Evolutionary conservation across 2,329 filamentous ascomycete species (phyloP).

Genomic region (Pseudogymnoascus sp.): DNA sequence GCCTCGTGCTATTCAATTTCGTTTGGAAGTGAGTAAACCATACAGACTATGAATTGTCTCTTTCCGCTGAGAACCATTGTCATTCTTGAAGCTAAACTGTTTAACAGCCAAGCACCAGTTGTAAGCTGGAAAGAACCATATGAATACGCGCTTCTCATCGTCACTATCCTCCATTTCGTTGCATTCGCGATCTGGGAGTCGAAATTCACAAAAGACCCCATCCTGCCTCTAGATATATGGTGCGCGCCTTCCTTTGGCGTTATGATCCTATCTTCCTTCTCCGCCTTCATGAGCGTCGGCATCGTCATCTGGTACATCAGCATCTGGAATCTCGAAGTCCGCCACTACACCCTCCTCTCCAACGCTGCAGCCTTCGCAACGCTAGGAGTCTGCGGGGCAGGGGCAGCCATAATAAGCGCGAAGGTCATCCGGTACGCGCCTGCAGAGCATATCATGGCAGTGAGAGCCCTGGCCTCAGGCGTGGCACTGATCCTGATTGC

Average conservation of each 20-base stretch:
- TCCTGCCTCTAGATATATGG: constrained; percentile 22
- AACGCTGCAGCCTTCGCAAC: background rate
- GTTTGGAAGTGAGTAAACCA: background rate
- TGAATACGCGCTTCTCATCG: constrained; percentile 14
- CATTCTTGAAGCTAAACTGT: background rate
- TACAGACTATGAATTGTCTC: background rate
- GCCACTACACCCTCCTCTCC: background rate
- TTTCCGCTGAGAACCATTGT: constrained; percentile 7
- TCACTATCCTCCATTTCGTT: constrained; percentile 13
- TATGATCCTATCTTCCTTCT: constrained; percentile 15
- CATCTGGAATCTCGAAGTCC: background rate
- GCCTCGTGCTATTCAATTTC: background rate
- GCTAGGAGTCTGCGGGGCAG: background rate
- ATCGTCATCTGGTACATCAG: background rate
- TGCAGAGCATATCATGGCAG: background rate
- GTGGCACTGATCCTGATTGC: constrained; percentile 17
- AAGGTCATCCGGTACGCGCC: background rate
- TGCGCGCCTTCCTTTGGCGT: constrained; percentile 18
- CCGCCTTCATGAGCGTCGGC: constrained; percentile 17
- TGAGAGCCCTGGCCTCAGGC: background rate
- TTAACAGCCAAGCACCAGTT: constrained; percentile 17
- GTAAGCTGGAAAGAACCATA: constrained; percentile 19
- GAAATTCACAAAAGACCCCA: constrained; percentile 15
- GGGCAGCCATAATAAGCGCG: background rate
- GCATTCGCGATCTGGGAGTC: constrained; percentile 18